These are phyloP conservation scores for Stachybotrys echinatus DNA, from an alignment of 2,329 filamentous ascomycete species.

Conservation along the genomic window DNA sequence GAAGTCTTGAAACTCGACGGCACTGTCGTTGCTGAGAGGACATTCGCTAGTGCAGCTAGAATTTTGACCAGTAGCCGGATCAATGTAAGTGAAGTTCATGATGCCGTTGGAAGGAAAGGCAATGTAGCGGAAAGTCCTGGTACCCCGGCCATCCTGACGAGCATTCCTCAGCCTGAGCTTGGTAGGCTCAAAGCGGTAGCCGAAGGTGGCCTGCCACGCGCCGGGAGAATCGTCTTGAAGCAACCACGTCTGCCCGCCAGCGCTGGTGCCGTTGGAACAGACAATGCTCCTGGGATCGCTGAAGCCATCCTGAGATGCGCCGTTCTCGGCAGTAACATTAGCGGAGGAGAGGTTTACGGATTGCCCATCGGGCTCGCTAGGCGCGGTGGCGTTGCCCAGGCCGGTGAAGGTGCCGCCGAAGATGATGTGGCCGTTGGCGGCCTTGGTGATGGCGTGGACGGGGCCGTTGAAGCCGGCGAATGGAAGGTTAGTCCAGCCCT, in stretches of 20 bases:
- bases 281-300: constrained; percentile 74
- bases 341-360: constrained; percentile 80
- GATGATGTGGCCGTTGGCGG: constrained; percentile 76
- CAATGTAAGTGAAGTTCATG: constrained; percentile 90
- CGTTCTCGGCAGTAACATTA: constrained; percentile 62
- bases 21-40: constrained; percentile 69
- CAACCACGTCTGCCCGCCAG: constrained; percentile 72
- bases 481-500: constrained; percentile 73
- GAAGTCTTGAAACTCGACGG: constrained; percentile 76
- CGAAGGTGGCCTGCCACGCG: constrained; percentile 78
- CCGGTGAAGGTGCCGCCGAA: constrained; percentile 91
- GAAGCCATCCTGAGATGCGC: constrained; percentile 58
- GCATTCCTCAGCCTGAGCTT: constrained; percentile 88
- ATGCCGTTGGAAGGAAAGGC: constrained; percentile 85
- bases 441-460: constrained; percentile 78
- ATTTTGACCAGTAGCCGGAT: constrained; percentile 63
- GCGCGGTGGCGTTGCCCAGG: constrained; percentile 71
- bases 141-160: constrained; percentile 75
- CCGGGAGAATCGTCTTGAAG: constrained; percentile 70
- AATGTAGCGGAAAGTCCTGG: constrained; percentile 81
- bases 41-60: constrained; percentile 75
- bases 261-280: constrained; percentile 64
- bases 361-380: constrained; percentile 65
- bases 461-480: constrained; percentile 95
- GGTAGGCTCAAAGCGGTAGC: constrained; percentile 80